Evolutionary conservation across 768 basidiomycete species (phyloP).

Genomic region (Suillus sp.): DNA sequence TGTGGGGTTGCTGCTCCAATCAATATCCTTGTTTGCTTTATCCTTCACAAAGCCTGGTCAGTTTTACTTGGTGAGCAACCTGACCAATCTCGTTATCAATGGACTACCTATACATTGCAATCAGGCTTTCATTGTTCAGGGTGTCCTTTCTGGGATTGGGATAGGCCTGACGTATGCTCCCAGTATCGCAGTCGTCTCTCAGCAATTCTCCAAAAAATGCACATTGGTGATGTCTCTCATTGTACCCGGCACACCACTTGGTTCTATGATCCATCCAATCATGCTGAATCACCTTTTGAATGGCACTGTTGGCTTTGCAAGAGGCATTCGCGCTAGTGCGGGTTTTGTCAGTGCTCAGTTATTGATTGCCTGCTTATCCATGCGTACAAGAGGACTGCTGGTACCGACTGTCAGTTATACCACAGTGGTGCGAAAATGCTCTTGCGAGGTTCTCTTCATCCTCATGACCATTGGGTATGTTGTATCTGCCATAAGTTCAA

Average conservation of each 20-base stretch:
- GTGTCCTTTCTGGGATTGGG: not conserved
- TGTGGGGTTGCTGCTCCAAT: constrained; percentile 28
- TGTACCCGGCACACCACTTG: not conserved
- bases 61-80: constrained; percentile 35
- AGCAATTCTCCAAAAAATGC: not conserved
- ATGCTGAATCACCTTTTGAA: not conserved
- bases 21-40: constrained; percentile 39
- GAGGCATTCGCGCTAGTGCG: not conserved
- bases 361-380: not conserved
- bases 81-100: not conserved
- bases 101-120: not conserved
- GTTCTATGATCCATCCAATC: not conserved
- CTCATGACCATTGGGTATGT: not conserved
- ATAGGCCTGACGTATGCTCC: not conserved
- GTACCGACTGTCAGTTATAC: not conserved
- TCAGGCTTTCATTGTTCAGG: not conserved
- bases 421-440: not conserved
- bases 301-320: not conserved
- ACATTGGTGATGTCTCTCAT: not conserved
- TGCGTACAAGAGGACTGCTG: not conserved
- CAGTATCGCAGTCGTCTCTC: not conserved
- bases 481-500: not conserved
- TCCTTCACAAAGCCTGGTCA: constrained; percentile 37
- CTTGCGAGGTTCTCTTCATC: not conserved
- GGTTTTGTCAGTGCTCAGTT: constrained; percentile 1